Evolutionary conservation across 2,329 filamentous ascomycete genomes (phyloP).

Genomic region (Gaeumannomyces tritici): DNA sequence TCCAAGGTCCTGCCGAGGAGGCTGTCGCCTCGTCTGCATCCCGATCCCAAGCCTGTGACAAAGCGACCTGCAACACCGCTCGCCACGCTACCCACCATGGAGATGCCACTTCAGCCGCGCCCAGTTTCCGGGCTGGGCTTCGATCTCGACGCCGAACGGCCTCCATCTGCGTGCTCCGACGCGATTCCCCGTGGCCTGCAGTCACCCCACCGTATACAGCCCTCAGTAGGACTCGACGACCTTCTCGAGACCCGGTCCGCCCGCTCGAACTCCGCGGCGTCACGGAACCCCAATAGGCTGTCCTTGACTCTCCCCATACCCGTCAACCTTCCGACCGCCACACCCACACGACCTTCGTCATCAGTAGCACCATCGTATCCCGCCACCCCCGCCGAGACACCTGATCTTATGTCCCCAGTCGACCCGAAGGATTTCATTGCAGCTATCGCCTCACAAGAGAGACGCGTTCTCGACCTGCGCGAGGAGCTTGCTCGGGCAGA

Average conservation of each 20-base stretch:
- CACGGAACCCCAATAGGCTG: slow-evolving; percentile 46
- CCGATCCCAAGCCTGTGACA: not conserved
- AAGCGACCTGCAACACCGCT: not conserved
- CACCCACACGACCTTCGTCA: slow-evolving; percentile 40
- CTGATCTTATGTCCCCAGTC: slow-evolving; percentile 31
- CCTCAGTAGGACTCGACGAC: slow-evolving; percentile 21
- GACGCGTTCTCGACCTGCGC: slow-evolving; percentile 78
- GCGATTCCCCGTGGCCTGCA: slow-evolving; percentile 22
- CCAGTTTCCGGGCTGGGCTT: not conserved
- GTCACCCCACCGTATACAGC: slow-evolving; percentile 19
- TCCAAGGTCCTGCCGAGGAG: slow-evolving; percentile 1
- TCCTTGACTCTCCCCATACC: slow-evolving; percentile 56
- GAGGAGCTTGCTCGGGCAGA: slow-evolving; percentile 86
- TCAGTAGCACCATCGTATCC: slow-evolving; percentile 32
- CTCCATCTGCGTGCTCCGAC: slow-evolving; percentile 16
- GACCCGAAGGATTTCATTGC: slow-evolving; percentile 67
- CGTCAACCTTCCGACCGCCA: slow-evolving; percentile 43
- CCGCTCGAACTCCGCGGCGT: slow-evolving; percentile 42
- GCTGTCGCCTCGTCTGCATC: not conserved
- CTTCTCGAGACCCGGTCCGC: slow-evolving; percentile 32
- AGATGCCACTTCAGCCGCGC: not conserved
- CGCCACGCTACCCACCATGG: not conserved
- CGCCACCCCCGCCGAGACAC: slow-evolving; percentile 38
- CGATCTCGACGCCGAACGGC: slow-evolving; percentile 10
- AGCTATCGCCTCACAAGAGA: slow-evolving; percentile 84